A percentile compares a stretch with the other conserved stretches of the same genome.
Conservation (phyloP, 2,329 filamentous ascomycete species). For the Ceratocystis cubensis region DNA sequence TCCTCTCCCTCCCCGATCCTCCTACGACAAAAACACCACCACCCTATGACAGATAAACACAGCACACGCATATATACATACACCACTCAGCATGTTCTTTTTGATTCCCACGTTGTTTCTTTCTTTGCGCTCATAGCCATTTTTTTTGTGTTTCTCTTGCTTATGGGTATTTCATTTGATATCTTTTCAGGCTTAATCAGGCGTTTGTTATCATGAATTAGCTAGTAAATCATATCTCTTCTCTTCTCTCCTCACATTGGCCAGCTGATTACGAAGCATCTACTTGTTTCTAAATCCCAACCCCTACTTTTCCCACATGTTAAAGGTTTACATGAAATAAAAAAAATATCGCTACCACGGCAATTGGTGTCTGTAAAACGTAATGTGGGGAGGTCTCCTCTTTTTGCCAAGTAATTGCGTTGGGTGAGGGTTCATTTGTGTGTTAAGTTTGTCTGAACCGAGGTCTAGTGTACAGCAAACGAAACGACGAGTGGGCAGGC, state of each 20-base stretch:
- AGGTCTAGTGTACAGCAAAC: neutral
- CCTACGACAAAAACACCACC: neutral
- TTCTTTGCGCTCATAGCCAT: neutral
- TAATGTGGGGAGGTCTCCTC: too few species aligned
- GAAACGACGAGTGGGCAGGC: neutral
- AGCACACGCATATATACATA: constrained; percentile 7
- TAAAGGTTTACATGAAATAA: too few species aligned
- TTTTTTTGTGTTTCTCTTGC: neutral
- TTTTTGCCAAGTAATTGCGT: too few species aligned
- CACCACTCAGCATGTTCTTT: constrained; percentile 1
- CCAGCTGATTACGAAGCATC: neutral
- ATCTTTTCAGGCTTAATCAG: neutral
- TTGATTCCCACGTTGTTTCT: neutral
- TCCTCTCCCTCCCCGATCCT: neutral
- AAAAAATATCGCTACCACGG: too few species aligned
- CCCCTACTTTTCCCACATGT: too few species aligned
- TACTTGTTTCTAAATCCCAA: too few species aligned
- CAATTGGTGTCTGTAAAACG: too few species aligned
- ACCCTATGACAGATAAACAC: neutral
- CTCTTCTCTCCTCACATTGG: neutral
- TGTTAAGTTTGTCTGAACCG: neutral
- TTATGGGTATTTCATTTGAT: neutral
- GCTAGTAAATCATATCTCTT: constrained; percentile 8
- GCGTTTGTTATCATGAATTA: neutral
- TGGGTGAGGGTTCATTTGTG: neutral